phyloP scores from a whole-genome alignment of 2,329 filamentous ascomycete species.

The Colletotrichum sp. region DNA sequence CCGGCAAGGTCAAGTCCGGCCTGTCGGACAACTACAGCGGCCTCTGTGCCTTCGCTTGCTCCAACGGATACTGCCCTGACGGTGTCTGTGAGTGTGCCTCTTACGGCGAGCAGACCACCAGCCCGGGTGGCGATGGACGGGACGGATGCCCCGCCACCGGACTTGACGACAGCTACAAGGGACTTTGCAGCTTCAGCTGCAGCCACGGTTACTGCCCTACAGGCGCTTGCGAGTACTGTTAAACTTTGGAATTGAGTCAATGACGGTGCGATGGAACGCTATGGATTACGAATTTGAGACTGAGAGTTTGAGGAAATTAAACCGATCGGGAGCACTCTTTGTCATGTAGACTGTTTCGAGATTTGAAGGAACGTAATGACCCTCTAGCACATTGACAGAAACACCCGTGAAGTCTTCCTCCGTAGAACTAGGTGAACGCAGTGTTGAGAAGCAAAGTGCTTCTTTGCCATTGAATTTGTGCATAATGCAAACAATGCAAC shows the following conservation, averaged over 20 bases:
- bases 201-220: constrained; percentile 51
- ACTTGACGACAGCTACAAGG: constrained; percentile 40
- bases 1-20: constrained; percentile 32
- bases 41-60: constrained; percentile 38
- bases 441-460: not conserved
- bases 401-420: not conserved
- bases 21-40: constrained; percentile 32
- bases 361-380: not conserved
- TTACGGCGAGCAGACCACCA: constrained; percentile 31
- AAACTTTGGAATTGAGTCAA: not conserved
- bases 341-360: not conserved
- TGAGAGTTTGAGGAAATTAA: not conserved
- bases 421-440: not conserved
- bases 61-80: constrained; percentile 35
- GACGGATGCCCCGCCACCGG: constrained; percentile 37
- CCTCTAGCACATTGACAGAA: not conserved
- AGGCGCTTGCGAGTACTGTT: constrained; percentile 30
- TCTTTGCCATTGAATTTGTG: not conserved
- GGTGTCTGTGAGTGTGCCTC: constrained; percentile 36
- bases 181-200: constrained; percentile 51
- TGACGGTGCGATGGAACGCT: not conserved
- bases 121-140: constrained; percentile 24
- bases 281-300: not conserved
- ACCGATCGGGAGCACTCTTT: not conserved
- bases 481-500: not conserved